Percentiles rank a stretch among this genome's conserved stretches.
phyloP scores from a whole-genome alignment of 2,329 filamentous ascomycete species.

The Trichophyton simii region DNA sequence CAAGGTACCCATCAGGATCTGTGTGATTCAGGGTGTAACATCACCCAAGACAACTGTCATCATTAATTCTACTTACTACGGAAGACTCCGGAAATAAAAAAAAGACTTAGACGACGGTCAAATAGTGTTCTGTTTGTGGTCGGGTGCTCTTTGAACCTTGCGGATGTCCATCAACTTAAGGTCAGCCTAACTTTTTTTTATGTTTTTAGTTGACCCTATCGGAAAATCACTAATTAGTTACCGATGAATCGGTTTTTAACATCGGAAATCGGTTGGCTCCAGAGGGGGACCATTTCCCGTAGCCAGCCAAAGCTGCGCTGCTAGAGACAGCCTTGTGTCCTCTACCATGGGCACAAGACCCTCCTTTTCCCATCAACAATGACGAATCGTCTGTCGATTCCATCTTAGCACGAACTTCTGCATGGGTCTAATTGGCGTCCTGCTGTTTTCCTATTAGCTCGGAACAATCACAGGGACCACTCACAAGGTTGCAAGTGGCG shows the following conservation, averaged over 20 bases:
- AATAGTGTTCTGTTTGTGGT: neutral
- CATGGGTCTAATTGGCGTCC: constrained; percentile 6
- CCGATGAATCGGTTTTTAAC: constrained; percentile 10
- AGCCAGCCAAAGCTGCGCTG: constrained; percentile 6
- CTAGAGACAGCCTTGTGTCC: constrained; percentile 5
- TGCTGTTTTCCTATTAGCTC: constrained; percentile 4
- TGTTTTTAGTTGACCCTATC: neutral
- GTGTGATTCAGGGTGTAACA: neutral
- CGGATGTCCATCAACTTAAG: neutral
- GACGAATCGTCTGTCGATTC: neutral
- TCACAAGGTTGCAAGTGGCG: neutral
- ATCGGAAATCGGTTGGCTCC: constrained; percentile 15
- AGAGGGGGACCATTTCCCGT: constrained; percentile 10
- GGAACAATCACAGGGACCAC: neutral
- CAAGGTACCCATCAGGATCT: constrained; percentile 7
- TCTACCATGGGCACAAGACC: neutral
- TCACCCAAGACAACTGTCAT: neutral
- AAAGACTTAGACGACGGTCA: constrained; percentile 6
- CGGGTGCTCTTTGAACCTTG: neutral
- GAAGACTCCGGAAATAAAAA: neutral
- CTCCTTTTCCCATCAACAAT: neutral
- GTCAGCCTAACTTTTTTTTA: neutral
- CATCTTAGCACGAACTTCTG: constrained; percentile 5
- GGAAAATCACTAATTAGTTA: constrained; percentile 3
- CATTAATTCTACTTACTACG: constrained; percentile 5